Conservation (phyloP, 2,329 filamentous ascomycete species). For the Chaetoscypha palmicola region DNA sequence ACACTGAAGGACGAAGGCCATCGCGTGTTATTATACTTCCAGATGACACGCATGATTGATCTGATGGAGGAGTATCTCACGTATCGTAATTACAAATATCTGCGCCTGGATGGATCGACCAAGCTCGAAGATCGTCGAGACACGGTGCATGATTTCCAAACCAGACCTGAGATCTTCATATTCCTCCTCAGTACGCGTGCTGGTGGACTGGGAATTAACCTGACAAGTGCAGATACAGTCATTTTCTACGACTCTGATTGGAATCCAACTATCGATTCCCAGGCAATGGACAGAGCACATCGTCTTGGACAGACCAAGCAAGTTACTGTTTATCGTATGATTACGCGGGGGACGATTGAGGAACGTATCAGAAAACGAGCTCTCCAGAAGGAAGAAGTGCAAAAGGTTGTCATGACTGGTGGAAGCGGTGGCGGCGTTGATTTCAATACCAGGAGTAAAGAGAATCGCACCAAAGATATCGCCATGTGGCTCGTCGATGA, state of each 20-base stretch:
- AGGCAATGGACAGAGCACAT: slow-evolving; percentile 98
- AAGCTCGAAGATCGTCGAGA: slow-evolving; percentile 96
- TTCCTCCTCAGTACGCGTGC: slow-evolving; percentile 94
- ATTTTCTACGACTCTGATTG: slow-evolving; percentile 99
- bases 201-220: slow-evolving; percentile 94
- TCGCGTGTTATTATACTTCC: slow-evolving; percentile 95
- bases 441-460: slow-evolving; percentile 85
- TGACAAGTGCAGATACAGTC: slow-evolving; percentile 93
- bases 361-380: slow-evolving; percentile 96
- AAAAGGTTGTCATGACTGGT: slow-evolving; percentile 91
- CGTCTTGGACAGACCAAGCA: slow-evolving; percentile 92
- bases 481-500: slow-evolving; percentile 98
- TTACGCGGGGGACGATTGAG: slow-evolving; percentile 93
- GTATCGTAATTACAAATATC: slow-evolving; percentile 98
- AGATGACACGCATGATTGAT: slow-evolving; percentile 99
- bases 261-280: slow-evolving; percentile 98
- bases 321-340: slow-evolving; percentile 95
- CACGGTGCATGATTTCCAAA: slow-evolving; percentile 95
- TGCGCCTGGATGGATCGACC: slow-evolving; percentile 89
- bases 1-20: slow-evolving; percentile 88
- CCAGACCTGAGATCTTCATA: slow-evolving; percentile 88
- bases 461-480: slow-evolving; percentile 96
- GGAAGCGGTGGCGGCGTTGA: slow-evolving; percentile 78
- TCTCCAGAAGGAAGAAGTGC: slow-evolving; percentile 96
- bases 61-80: slow-evolving; percentile 98